phyloP scores from a whole-genome alignment of 805 yeast genomes.

The Ogataea degrootiae region DNA sequence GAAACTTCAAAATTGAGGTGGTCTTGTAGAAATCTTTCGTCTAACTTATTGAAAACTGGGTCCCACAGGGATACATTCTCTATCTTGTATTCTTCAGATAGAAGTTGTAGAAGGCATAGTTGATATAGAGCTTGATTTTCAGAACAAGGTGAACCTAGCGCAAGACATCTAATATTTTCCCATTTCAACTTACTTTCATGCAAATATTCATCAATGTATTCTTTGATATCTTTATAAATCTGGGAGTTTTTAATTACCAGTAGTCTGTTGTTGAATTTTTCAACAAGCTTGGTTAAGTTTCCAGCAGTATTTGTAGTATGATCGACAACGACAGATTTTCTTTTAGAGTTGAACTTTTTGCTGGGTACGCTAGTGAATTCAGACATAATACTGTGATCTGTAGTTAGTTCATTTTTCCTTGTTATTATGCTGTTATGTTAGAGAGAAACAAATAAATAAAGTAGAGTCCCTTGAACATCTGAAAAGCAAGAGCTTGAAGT shows the following conservation, averaged over 20 bases:
- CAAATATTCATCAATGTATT: slow-evolving; percentile 6
- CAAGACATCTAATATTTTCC: slow-evolving; percentile 25
- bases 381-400: not conserved
- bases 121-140: slow-evolving; percentile 26
- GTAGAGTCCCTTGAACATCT: not conserved
- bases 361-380: too few relatives aligned
- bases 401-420: too few relatives aligned
- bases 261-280: slow-evolving; percentile 1
- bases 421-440: too few relatives aligned
- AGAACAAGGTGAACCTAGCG: slow-evolving; percentile 24
- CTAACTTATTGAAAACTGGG: slow-evolving; percentile 26
- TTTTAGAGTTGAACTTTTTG: not conserved
- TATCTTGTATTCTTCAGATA: slow-evolving; percentile 11
- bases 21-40: slow-evolving; percentile 14
- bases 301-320: not conserved
- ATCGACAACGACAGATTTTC: not conserved
- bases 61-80: slow-evolving; percentile 25
- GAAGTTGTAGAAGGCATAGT: slow-evolving; percentile 18
- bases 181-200: slow-evolving; percentile 1
- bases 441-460: too few relatives aligned
- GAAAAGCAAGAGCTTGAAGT: not conserved
- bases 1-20: slow-evolving; percentile 13
- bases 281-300: not conserved
- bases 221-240: slow-evolving; percentile 7
- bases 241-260: slow-evolving; percentile 4